These are phyloP conservation scores for Yarrowia sp. DNA, from an alignment of 805 yeast species.

Conservation along the genomic window DNA sequence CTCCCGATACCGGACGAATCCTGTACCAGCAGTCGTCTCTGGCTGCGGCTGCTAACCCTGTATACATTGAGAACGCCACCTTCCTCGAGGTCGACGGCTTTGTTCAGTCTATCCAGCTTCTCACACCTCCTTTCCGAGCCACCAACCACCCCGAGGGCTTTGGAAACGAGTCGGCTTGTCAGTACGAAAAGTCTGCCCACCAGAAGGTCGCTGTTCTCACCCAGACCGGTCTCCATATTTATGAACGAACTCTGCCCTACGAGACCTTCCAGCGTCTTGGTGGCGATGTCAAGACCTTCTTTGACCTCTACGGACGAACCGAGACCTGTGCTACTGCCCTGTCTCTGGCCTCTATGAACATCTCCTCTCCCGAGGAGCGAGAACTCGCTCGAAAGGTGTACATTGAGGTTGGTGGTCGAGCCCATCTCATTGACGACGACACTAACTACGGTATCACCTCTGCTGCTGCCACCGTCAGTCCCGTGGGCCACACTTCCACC, in stretches of 20 bases:
- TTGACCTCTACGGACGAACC: slow-evolving; percentile 79
- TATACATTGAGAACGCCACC: slow-evolving; percentile 80
- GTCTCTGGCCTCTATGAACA: slow-evolving; percentile 73
- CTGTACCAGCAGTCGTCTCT: slow-evolving; percentile 62
- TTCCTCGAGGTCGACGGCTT: slow-evolving; percentile 65
- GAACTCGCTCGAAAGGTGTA: slow-evolving; percentile 49
- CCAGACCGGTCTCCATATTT: slow-evolving; percentile 74
- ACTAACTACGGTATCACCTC: slow-evolving; percentile 36
- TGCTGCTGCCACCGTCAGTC: slow-evolving; percentile 22
- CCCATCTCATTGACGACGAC: slow-evolving; percentile 48
- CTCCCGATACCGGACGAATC: slow-evolving; percentile 81
- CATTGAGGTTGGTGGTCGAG: slow-evolving; percentile 52
- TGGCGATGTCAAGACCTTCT: slow-evolving; percentile 68
- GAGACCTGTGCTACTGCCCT: slow-evolving; percentile 92
- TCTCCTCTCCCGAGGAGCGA: slow-evolving; percentile 49
- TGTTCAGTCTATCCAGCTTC: slow-evolving; percentile 75
- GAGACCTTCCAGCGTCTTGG: slow-evolving; percentile 75
- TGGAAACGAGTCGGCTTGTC: slow-evolving; percentile 86
- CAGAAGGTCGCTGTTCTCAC: slow-evolving; percentile 80
- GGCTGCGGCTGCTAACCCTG: slow-evolving; percentile 46
- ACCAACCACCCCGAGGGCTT: slow-evolving; percentile 79
- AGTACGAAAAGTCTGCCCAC: slow-evolving; percentile 70
- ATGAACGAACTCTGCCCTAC: slow-evolving; percentile 80
- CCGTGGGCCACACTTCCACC: slow-evolving; percentile 1
- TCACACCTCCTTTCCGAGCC: slow-evolving; percentile 74